A percentile compares a stretch with the other conserved stretches of the same genome.
These are phyloP conservation scores for Eutrema heterophyllum DNA, from an alignment of 345 rosid species.

Conservation along the genomic window DNA sequence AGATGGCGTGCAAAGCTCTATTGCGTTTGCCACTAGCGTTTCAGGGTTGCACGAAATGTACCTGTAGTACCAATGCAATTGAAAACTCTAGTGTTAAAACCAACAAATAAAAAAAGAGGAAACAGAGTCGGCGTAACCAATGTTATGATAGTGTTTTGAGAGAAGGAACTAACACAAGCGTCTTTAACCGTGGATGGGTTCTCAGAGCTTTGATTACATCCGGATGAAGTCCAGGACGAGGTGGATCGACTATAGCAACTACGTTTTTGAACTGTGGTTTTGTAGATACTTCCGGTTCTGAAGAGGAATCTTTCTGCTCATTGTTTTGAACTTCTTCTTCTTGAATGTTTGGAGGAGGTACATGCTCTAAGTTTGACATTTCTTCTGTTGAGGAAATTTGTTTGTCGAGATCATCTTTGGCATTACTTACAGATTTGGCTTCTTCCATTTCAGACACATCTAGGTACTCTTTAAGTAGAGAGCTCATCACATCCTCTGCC, in stretches of 20 bases:
- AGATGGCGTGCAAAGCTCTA: constrained; percentile 89
- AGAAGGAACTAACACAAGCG: constrained; percentile 72
- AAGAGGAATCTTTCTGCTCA: constrained; percentile 30
- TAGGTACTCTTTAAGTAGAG: constrained; percentile 69
- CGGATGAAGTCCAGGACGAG: constrained; percentile 89
- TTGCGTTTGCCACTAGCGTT: constrained; percentile 83
- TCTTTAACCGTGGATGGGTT: constrained; percentile 58
- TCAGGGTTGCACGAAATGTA: constrained; percentile 98
- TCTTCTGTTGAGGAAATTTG: constrained; percentile 32
- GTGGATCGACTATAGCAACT: constrained; percentile 98
- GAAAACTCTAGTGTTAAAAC: background rate
- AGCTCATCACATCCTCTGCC: constrained; percentile 94
- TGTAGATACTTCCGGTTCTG: constrained; percentile 33
- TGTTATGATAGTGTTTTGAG: background rate
- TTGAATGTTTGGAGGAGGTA: constrained; percentile 29
- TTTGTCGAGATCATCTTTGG: constrained; percentile 12
- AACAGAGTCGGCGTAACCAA: background rate
- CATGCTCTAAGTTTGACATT: constrained; percentile 34
- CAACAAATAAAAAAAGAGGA: background rate
- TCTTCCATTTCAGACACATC: constrained; percentile 33
- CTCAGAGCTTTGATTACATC: constrained; percentile 74
- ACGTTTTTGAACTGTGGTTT: constrained; percentile 57
- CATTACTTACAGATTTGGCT: constrained; percentile 34
- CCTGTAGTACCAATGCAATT: constrained; percentile 29
- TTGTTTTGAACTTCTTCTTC: constrained; percentile 38